Evolutionary conservation across 2,329 filamentous ascomycete genomes (phyloP), one percentile per base, ranked within the genome.

Genomic region (Botryotinia narcissicola): DNA sequence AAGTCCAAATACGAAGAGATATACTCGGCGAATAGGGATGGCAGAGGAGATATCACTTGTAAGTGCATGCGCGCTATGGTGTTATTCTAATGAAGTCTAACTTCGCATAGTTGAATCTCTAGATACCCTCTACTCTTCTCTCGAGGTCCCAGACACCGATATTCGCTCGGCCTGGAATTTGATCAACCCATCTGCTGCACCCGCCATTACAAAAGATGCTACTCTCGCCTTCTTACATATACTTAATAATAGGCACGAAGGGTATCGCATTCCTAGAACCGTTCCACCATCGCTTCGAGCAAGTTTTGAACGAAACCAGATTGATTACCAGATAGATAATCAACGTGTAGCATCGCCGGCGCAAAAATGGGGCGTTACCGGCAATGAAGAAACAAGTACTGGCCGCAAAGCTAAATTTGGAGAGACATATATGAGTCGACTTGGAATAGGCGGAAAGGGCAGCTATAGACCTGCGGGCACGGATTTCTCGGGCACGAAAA

Each of bases 351-450:
- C 86, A n/a, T 84, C 85, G 2, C 89, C 90, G 3, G 86, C 89
- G 57, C 92, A 92, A 75, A 90, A 92, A 79, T 97, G 94, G 92
- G 94, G 93, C 3, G 88, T 90, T 75, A 90, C 92, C 76, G 89
- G 91, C 66, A 93, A 95, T 80, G 93, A 97, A 70, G 88, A 89
- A 77, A 98, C 95, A 0, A 84, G 88, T 51, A 96, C 94, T 0
- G 95, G 95, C 73, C 92, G 93, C 80, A 99, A 99, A 84, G 92
- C 94, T 78, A 98, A 97, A 84, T 99, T 99, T 81, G 96, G 96
- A 77, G 96, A 99, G 82, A 93, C 97, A 76, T 99, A 98, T 83
- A 89, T 99, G 73, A 97, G 93, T 75, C 91, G 96, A 20, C 87
- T 99, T 57, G 96, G 96, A 12, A 86, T 91, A 9, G 89, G 90